Base-by-base conservation (phyloP, 805 yeast species). In the Pichia kluyveri region DNA sequence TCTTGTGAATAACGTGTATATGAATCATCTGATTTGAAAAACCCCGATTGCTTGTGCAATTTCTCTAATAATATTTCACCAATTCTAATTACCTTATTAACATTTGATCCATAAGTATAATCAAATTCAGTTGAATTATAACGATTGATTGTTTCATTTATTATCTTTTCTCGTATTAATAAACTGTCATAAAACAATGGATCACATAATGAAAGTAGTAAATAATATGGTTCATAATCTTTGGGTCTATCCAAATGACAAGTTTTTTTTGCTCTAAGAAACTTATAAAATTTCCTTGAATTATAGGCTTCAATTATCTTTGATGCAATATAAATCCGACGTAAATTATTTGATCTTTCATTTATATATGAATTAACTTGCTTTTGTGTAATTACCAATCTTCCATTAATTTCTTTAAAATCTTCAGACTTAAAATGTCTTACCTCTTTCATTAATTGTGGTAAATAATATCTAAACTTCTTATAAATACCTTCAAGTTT, bases 111-210 rank as follows among this genome's bases (percentile, higher is more conserved):
- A 23, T 23, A 1, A 12, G 2, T 4, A 15, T 34, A 2, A 4
- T 34, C 17, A 34, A 34, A 34, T 4, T 34, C 9, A 14, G 6
- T 34, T 15, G n/a, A 14, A 15, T 34, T 34, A 14, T 44, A 36
- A 2, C 44, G 9, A 9, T 45, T 32, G 11, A 28, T 37, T 17
- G 43, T 40, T 9, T 38, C 23, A 17, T 32, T 37, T 8, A 53
- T 32, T 9, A 57, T 45, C 17, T 46, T 26, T 26, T 46, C 19
- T 31, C 60, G 48, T 19, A 15, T 30, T 1, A 39, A 41, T 5
- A 48, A 18, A n/a, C 58, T 49, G 32, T 61, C 63, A 44, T 53
- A 54, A 42, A 50, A 60, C 37, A 54, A 44, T 4, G 63, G 56
- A 39, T 61, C 65, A 8, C 60, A 15, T 12, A 46, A 38, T 38